Evolutionary conservation across 1,139 yeast species (phyloP).

Genomic region (Hyphopichia buzzinii): DNA sequence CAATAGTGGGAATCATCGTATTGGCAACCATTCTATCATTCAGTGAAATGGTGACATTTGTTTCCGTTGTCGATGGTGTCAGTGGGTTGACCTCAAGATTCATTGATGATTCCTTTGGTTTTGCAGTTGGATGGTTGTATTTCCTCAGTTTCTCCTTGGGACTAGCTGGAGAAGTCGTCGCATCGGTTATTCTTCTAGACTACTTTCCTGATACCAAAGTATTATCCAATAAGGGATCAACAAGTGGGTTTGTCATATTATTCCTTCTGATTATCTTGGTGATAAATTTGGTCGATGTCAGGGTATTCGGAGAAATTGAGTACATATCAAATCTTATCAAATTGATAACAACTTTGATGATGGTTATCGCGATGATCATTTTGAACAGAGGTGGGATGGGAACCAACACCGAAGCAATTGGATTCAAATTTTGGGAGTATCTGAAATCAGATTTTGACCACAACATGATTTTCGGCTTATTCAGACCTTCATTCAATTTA

Average conservation of each 20-base stretch:
- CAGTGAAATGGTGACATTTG: slow-evolving; percentile 83
- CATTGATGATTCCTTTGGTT: slow-evolving; percentile 84
- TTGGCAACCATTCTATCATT: slow-evolving; percentile 69
- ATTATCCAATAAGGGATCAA: slow-evolving; percentile 44
- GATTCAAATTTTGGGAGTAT: slow-evolving; percentile 66
- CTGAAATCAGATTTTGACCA: slow-evolving; percentile 48
- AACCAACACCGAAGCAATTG: slow-evolving; percentile 40
- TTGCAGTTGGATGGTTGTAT: slow-evolving; percentile 76
- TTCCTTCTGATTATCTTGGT: slow-evolving; percentile 49
- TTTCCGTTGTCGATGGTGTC: slow-evolving; percentile 80
- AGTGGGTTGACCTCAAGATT: slow-evolving; percentile 74
- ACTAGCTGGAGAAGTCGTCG: slow-evolving; percentile 77
- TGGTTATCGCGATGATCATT: slow-evolving; percentile 65
- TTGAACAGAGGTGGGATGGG: slow-evolving; percentile 56
- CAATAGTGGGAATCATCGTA: slow-evolving; percentile 65
- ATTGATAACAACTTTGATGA: slow-evolving; percentile 49
- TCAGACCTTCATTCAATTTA: slow-evolving; percentile 66
- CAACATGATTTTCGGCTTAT: slow-evolving; percentile 62
- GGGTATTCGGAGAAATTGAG: slow-evolving; percentile 76
- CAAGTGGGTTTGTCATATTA: slow-evolving; percentile 66
- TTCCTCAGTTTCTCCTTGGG: slow-evolving; percentile 75
- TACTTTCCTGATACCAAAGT: slow-evolving; percentile 57
- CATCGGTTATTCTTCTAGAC: slow-evolving; percentile 71
- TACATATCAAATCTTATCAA: slow-evolving; percentile 61
- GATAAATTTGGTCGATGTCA: slow-evolving; percentile 63